Percentiles rank a stretch among this genome's conserved stretches.
These are phyloP conservation scores for Debaryomyces psychrophilus DNA, from an alignment of 1,139 yeast species.

Conservation along the genomic window DNA sequence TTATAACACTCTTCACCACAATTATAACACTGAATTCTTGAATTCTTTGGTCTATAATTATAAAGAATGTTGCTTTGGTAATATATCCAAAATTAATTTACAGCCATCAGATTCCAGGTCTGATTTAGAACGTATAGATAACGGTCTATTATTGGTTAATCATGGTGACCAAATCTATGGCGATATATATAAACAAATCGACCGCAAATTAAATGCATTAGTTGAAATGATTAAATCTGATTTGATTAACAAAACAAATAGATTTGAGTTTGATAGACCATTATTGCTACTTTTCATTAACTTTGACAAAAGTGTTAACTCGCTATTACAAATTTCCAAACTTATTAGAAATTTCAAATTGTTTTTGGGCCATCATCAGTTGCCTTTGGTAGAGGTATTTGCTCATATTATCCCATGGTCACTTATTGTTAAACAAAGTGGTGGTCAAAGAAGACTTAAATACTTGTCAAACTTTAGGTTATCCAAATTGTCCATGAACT, in stretches of 20 bases:
- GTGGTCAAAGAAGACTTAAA: slow-evolving; percentile 43
- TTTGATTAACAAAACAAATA: slow-evolving; percentile 44
- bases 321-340: slow-evolving; percentile 51
- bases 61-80: slow-evolving; percentile 53
- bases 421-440: slow-evolving; percentile 41
- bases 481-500: slow-evolving; percentile 55
- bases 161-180: slow-evolving; percentile 26
- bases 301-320: slow-evolving; percentile 46
- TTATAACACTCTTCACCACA: slow-evolving; percentile 15
- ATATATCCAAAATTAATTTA: slow-evolving; percentile 36
- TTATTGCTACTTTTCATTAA: slow-evolving; percentile 51
- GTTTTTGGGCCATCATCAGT: slow-evolving; percentile 40
- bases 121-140: slow-evolving; percentile 36
- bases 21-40: slow-evolving; percentile 39
- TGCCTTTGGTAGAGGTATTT: slow-evolving; percentile 50
- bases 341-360: slow-evolving; percentile 52
- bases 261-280: slow-evolving; percentile 49
- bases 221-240: slow-evolving; percentile 44
- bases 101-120: slow-evolving; percentile 34
- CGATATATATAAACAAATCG: slow-evolving; percentile 33
- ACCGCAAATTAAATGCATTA: slow-evolving; percentile 31
- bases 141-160: slow-evolving; percentile 38
- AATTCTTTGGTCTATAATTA: slow-evolving; percentile 46
- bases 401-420: slow-evolving; percentile 62
- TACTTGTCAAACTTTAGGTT: slow-evolving; percentile 53